These are phyloP conservation scores for Trichoderma sp. DNA, from an alignment of 2,329 filamentous ascomycete species.

Conservation along the genomic window DNA sequence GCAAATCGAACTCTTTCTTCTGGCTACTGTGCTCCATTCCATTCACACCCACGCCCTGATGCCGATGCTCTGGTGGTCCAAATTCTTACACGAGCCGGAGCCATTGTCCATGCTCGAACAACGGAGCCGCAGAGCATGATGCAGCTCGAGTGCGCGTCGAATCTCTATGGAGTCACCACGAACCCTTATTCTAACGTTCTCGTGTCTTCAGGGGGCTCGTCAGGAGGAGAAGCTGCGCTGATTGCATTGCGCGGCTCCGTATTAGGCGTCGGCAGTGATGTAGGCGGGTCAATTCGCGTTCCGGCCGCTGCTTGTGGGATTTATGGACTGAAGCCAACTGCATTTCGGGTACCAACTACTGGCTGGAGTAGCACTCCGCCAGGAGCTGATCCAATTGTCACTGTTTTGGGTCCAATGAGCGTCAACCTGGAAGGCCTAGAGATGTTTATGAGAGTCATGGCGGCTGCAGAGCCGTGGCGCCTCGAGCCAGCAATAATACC, in stretches of 20 bases:
- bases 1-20: not conserved
- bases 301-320: conserved; percentile 2
- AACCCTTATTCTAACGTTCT: not conserved
- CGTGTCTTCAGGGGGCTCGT: not conserved
- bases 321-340: not conserved
- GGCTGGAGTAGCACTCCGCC: not conserved
- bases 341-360: conserved; percentile 1
- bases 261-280: not conserved
- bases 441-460: not conserved
- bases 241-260: not conserved
- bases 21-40: not conserved
- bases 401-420: not conserved
- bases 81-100: not conserved
- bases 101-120: conserved; percentile 6
- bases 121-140: conserved; percentile 1
- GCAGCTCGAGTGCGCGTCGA: conserved; percentile 3
- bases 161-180: not conserved
- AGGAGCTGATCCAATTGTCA: not conserved
- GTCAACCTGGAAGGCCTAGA: not conserved
- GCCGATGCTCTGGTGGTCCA: not conserved
- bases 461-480: not conserved
- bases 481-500: not conserved
- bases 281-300: not conserved
- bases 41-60: not conserved
- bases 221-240: not conserved